Base-by-base conservation (phyloP, 495 filamentous ascomycete genomes). In the Xanthoparmelia taractica region DNA sequence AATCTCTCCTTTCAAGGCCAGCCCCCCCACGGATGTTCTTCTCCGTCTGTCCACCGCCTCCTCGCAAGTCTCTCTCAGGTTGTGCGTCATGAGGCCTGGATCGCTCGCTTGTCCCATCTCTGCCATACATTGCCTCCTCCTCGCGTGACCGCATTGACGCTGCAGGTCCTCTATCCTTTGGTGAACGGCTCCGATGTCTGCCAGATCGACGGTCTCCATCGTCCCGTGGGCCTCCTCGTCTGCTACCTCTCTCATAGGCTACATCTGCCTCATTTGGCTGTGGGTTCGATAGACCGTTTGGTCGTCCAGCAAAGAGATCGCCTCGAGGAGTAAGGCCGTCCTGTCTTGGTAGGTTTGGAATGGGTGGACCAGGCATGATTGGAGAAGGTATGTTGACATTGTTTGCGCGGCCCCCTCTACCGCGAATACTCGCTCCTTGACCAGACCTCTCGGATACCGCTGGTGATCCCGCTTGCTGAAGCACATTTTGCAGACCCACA, bases 391-490 rank as follows among this genome's bases (percentile, higher is more conserved):
- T 60, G 33, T 25, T 65, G 10, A 54, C 55, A 25, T 65, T 65
- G 27, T 71, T 71, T 10, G 64, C 57, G 29, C 69, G 69, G n/a
- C 67, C 67, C 45, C 69, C 69, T 59, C 69, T 65, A 31, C 69
- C 69, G 25, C 69, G 67, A 31, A 71, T 71, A 50, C 65, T 71
- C 25, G 69, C 63, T 10, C 69, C 69, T 64, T 71, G 69, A 31
- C 64, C 68, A 33, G 55, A 62, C 56, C 69, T 58, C 20, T 69
- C 69, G 2, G 66, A 40, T 6, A 48, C 61, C 12, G 36, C 34
- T 20, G 61, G 60, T 20, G 41, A 58, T 36, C 47, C 59, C 34
- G 60, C 61, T 62, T 71, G 67, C 58, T 71, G 69, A 25, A 71
- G 65, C 25, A 69, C 61, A 29, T 48, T 63, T 52, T 71, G 69